Conservation (phyloP, 208 protist genomes). For the Acanthamoeba lenticulata region DNA sequence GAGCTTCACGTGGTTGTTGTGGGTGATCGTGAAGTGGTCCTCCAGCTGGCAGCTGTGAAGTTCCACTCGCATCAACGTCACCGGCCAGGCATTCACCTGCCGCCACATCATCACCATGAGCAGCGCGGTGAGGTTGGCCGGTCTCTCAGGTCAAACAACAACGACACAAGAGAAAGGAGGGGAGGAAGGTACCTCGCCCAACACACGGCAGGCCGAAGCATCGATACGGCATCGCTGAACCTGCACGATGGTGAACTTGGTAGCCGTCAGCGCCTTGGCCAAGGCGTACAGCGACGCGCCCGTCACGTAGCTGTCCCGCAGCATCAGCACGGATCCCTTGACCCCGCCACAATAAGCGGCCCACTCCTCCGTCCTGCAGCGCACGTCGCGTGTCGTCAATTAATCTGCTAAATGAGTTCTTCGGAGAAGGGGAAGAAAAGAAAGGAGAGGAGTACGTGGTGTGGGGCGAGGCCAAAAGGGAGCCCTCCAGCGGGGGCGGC, state of each 20-base stretch:
- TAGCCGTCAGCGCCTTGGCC: background rate
- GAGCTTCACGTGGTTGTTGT: background rate
- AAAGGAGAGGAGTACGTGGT: background rate
- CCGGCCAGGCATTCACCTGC: background rate
- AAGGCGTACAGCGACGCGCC: conserved; percentile 18
- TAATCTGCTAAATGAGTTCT: no score
- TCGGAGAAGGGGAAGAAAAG: no score
- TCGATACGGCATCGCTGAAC: background rate
- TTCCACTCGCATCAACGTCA: background rate
- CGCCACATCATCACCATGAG: background rate
- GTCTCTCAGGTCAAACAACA: background rate
- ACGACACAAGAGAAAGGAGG: background rate
- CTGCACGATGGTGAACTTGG: background rate
- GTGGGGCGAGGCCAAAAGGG: background rate
- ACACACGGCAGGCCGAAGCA: background rate
- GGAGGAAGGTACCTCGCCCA: conserved; percentile 5
- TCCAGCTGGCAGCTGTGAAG: conserved; percentile 10
- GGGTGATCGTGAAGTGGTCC: background rate
- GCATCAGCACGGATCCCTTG: background rate
- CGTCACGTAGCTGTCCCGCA: conserved; percentile 44
- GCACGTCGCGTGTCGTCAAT: no score
- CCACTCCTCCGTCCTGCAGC: background rate
- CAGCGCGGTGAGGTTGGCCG: no score
- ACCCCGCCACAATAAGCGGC: background rate
- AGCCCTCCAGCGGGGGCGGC: background rate